A percentile compares a stretch with the other conserved stretches of the same genome.
These are phyloP conservation scores for Paraconiothyrium brasiliense DNA, from an alignment of 2,329 filamentous ascomycete species.

Conservation along the genomic window DNA sequence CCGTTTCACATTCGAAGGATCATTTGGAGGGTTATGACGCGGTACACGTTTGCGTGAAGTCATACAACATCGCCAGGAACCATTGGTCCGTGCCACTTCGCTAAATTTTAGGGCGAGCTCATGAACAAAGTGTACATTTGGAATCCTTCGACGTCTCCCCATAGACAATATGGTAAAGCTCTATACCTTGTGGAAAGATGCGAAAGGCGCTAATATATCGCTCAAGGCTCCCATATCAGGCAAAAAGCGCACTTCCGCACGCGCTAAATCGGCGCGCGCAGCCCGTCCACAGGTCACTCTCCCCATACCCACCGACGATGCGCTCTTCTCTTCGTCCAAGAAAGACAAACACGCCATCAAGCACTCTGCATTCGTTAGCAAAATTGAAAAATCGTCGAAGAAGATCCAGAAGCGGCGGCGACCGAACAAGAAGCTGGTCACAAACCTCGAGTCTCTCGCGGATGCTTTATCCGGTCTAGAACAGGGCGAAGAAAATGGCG, in stretches of 20 bases:
- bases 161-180: not conserved
- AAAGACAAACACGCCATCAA: constrained; percentile 85
- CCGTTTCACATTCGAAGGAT: no score
- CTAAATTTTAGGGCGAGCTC: constrained; percentile 1
- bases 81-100: not conserved
- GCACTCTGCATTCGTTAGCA: constrained; percentile 80
- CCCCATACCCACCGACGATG: constrained; percentile 45
- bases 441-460: constrained; percentile 78
- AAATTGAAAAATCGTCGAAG: constrained; percentile 70
- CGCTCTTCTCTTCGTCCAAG: constrained; percentile 76
- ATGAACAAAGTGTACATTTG: not conserved
- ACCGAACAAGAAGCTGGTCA: constrained; percentile 79
- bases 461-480: constrained; percentile 78
- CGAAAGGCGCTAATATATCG: not conserved
- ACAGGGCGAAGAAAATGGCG: constrained; percentile 40
- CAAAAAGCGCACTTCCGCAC: constrained; percentile 49
- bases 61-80: not conserved
- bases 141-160: not conserved
- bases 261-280: constrained; percentile 43
- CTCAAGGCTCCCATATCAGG: constrained; percentile 40
- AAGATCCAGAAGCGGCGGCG: constrained; percentile 71
- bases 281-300: constrained; percentile 33
- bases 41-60: not conserved
- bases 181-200: not conserved
- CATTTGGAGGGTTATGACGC: not conserved